Percentiles rank a stretch among this genome's conserved stretches.
Evolutionary conservation across 2,329 filamentous ascomycete species (phyloP).

Genomic region (Penicillium corylophilum): DNA sequence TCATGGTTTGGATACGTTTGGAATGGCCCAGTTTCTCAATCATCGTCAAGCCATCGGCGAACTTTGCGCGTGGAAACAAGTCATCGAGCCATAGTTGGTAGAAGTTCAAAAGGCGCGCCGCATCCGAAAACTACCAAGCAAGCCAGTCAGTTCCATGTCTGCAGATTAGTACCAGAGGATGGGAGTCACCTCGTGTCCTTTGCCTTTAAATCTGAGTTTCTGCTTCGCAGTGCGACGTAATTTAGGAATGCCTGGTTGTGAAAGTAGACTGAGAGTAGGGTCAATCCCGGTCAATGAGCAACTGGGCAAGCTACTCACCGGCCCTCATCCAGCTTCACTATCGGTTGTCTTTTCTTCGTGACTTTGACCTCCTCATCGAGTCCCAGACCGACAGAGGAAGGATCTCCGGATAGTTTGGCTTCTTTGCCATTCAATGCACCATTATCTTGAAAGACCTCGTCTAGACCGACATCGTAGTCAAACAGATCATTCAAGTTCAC

Average conservation of each 20-base stretch:
- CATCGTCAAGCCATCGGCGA: conserved; percentile 82
- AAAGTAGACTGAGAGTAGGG: conserved; percentile 64
- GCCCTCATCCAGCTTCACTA: conserved; percentile 82
- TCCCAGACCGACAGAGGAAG: conserved; percentile 62
- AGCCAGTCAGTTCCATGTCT: conserved; percentile 7
- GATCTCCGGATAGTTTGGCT: conserved; percentile 30
- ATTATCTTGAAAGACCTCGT: conserved; percentile 49
- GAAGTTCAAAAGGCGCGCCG: conserved; percentile 76
- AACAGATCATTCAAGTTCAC: conserved; percentile 67
- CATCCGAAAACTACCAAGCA: conserved; percentile 70
- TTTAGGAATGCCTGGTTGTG: conserved; percentile 77
- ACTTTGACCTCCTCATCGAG: conserved; percentile 86
- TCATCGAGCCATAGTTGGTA: conserved; percentile 98
- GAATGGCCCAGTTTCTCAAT: conserved; percentile 92
- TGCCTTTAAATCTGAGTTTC: conserved; percentile 79
- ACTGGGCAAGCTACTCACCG: conserved; percentile 49
- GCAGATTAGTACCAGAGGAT: neutral
- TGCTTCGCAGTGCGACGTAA: conserved; percentile 69
- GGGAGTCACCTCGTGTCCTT: conserved; percentile 75
- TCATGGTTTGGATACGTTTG: conserved; percentile 70
- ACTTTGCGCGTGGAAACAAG: conserved; percentile 90
- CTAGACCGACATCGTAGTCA: conserved; percentile 67
- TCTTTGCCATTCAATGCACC: conserved; percentile 17
- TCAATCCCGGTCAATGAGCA: neutral
- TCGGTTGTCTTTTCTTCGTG: conserved; percentile 70